Evolutionary conservation across 108 stramenopile genomes (phyloP), one percentile per base, ranked within the genome.

Genomic region (Aurantiochytrium sp.): DNA sequence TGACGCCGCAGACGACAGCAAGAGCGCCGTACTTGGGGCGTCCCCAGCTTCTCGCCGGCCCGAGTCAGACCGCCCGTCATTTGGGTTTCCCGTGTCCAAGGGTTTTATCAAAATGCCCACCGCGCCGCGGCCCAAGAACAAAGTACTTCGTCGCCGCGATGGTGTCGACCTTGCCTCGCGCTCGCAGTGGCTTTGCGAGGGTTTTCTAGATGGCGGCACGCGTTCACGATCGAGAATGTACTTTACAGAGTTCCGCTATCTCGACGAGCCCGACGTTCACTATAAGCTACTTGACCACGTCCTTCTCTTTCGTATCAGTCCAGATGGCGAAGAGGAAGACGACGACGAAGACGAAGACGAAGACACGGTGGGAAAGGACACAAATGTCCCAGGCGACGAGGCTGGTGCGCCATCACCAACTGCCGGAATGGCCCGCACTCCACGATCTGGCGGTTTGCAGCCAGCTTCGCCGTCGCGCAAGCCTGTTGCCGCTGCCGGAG

Each of bases 291-390:
- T 83, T 12, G 76, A 83, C 51, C 76, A 83, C 3, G 76, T 83
- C 76, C 76, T 83, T 55, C 76, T 83, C 28, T 83, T 83, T 53
- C 76, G 76, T 23, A 47, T 83, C 23, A 83, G 76, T 23, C 76
- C 76, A 8, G 76, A 83, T 23, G 76, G 76, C 18, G 76, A 83
- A 28, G 76, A 83, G 23, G 76, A 53, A 25, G 76, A 83, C 51
- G 73, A 83, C 49, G 73, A 83, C 6, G 76, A 83, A 6, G 76
- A 83, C n/a, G 76, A 83, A 4, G 76, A 83, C n/a, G 76, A 83
- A 53, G 76, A 47, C 0, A 45, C 1, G 76, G 76, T 0, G 14
- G 51, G 16, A 6, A 23, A 25, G 6, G 23, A 53, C 76, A n/a
- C 10, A 12, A 53, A 83, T 12, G 49, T 47, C 49, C 35, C 35